Base-by-base conservation (phyloP, 768 basidiomycete genomes). In the Xerocomellus chrysenteron region DNA sequence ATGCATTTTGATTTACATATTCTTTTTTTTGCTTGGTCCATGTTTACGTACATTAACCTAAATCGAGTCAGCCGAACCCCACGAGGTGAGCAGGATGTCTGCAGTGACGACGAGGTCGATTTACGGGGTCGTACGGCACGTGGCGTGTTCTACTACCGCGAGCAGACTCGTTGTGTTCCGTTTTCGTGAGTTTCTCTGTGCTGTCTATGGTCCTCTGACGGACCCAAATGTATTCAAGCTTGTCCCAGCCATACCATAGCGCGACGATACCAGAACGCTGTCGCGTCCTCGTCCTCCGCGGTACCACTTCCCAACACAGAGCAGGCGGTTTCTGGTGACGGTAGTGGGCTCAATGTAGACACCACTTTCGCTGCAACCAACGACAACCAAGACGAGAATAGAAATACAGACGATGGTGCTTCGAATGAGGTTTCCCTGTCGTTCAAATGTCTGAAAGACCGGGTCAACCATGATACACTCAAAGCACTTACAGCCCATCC, bases 401-500 rank as follows among this genome's bases (percentile, higher is more conserved):
- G 33, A 17, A 41, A 47, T 36, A 35, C 33, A 37, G 42, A 46
- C 3, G 19, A 50, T 32, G 44, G 5, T 19, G 24, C 39, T 26
- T 4, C 24, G 21, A 4, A 44, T 32, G 56, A 55, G 24, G 12
- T 21, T 17, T 26, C 26, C 17, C n/a, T 47, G 11, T 50, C 60
- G 48, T 79, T 82, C 70, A 49, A 59, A 13, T 62, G 73, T 14
- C 67, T 85, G 21, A 60, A 76, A 26, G 76, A 71, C 30, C 61
- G 57, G 16, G 51, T 88, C 37, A 71, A 78, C 32, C 50, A 57
- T 10, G 47, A 69, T 4, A 80, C 83, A 0, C 72, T 88, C 21
- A 76, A 79, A 50, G 88, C 91, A 12, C 76, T 94, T 45, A 85
- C 80, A 3, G 65, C 73, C 39, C 73, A 70, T 21, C 91, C 92